A percentile compares a stretch with the other conserved stretches of the same genome.
phyloP scores from a whole-genome alignment of 2,329 filamentous ascomycete genomes.

The Allantophomopsis cytisporea region DNA sequence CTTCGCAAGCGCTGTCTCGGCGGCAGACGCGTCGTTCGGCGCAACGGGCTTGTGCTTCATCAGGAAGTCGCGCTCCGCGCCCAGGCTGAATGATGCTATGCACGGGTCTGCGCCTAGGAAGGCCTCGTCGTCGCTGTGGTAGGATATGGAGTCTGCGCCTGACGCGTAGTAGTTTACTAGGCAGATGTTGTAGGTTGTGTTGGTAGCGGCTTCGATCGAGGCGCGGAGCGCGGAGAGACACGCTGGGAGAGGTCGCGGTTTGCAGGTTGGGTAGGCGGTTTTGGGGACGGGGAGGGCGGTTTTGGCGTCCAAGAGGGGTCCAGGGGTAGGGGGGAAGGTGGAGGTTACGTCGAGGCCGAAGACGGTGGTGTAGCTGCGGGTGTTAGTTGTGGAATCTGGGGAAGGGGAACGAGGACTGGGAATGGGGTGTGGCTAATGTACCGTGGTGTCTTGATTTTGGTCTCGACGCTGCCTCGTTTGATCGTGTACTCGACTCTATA shows the following conservation, averaged over 20 bases:
- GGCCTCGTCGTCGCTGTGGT: slow-evolving; percentile 68
- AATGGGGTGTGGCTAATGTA: too few relatives aligned
- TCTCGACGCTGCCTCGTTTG: slow-evolving; percentile 47
- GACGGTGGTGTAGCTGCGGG: slow-evolving; percentile 45
- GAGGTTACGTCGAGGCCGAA: slow-evolving; percentile 50
- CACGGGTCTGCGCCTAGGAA: slow-evolving; percentile 58
- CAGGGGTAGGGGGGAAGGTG: slow-evolving; percentile 34
- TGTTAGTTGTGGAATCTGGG: slow-evolving; percentile 20
- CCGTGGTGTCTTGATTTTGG: slow-evolving; percentile 42
- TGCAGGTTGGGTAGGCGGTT: slow-evolving; percentile 34
- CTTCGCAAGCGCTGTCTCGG: slow-evolving; percentile 30
- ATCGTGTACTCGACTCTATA: slow-evolving; percentile 65
- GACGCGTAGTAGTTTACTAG: slow-evolving; percentile 76
- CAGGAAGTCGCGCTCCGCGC: slow-evolving; percentile 59
- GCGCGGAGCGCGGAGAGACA: slow-evolving; percentile 52
- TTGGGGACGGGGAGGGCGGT: slow-evolving; percentile 23
- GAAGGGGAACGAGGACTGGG: not conserved
- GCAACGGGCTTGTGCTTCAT: slow-evolving; percentile 62
- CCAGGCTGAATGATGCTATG: slow-evolving; percentile 64
- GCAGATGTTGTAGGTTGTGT: slow-evolving; percentile 63
- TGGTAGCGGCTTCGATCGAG: slow-evolving; percentile 51
- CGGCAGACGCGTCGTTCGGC: slow-evolving; percentile 14
- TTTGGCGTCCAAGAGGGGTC: slow-evolving; percentile 29
- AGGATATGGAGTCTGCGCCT: slow-evolving; percentile 64
- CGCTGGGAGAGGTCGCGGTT: slow-evolving; percentile 47